Conservation (phyloP, 345 rosid genomes). For the Cardamine chenopodiifolia region DNA sequence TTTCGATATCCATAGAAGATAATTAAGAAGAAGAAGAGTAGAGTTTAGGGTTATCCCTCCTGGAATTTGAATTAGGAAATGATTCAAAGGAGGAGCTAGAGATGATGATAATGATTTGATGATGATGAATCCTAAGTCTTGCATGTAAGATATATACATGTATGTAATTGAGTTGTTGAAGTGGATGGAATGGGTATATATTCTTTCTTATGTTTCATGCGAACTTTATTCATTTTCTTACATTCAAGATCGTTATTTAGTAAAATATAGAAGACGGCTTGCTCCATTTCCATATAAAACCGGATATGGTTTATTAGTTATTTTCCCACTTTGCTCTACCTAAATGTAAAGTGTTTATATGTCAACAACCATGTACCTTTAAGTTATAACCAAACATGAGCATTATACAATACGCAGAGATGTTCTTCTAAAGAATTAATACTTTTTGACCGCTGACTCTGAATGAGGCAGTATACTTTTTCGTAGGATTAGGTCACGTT, state of each 20-base stretch:
- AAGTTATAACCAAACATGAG: slow-evolving; percentile 24
- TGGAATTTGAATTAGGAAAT: background rate
- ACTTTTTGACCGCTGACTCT: slow-evolving; percentile 31
- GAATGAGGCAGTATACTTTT: background rate
- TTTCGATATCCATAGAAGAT: slow-evolving; percentile 42
- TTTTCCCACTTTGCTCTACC: background rate
- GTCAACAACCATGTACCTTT: slow-evolving; percentile 27
- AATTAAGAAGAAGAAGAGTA: slow-evolving; percentile 5
- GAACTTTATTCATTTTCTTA: slow-evolving; percentile 15
- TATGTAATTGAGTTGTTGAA: slow-evolving; percentile 36
- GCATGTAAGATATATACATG: slow-evolving; percentile 14
- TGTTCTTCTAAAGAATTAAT: slow-evolving; percentile 6
- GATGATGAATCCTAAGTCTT: slow-evolving; percentile 12
- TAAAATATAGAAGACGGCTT: slow-evolving; percentile 31
- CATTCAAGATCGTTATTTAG: slow-evolving; percentile 20
- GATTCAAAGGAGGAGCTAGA: slow-evolving; percentile 9
- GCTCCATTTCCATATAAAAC: slow-evolving; percentile 36
- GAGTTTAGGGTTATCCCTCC: background rate
- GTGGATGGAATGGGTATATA: slow-evolving; percentile 22
- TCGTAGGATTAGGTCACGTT: slow-evolving; percentile 35
- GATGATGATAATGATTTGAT: slow-evolving; percentile 1
- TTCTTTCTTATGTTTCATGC: slow-evolving; percentile 5
- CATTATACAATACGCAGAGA: slow-evolving; percentile 2
- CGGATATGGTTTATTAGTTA: background rate
- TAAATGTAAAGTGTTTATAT: slow-evolving; percentile 8